Evolutionary conservation across 257 asterid species (phyloP).

Genomic region (Plantago major): DNA sequence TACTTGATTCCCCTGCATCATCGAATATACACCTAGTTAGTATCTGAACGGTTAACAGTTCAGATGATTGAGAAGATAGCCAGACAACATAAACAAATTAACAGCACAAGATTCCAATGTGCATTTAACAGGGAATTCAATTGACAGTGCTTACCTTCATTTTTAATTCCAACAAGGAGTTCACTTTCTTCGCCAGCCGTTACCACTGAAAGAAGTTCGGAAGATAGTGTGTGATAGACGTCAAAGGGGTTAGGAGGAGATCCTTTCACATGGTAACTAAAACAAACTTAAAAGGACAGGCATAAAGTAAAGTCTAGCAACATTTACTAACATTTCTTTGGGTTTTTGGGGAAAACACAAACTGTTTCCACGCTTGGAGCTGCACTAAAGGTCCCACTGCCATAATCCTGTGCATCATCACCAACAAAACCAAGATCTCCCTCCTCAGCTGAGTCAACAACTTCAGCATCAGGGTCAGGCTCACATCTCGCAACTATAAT

Average conservation of each 20-base stretch:
- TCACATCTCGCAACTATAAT: constrained; percentile 65
- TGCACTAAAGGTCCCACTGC: constrained; percentile 60
- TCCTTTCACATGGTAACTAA: not conserved
- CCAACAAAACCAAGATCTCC: constrained; percentile 80
- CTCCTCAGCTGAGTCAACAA: constrained; percentile 49
- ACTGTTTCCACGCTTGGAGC: constrained; percentile 85
- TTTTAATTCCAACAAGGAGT: constrained; percentile 82
- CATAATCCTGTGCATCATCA: constrained; percentile 81
- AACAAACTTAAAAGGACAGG: not conserved
- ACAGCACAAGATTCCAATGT: not conserved
- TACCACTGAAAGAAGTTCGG: constrained; percentile 48
- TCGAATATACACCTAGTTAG: constrained; percentile 19
- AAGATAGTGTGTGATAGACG: constrained; percentile 10
- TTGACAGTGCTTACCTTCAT: constrained; percentile 56
- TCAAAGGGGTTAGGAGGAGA: not conserved
- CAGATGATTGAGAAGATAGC: not conserved
- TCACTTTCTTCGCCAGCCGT: constrained; percentile 87
- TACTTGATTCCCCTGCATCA: constrained; percentile 59
- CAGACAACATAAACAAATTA: constrained; percentile 1
- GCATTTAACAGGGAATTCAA: not conserved
- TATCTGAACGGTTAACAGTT: not conserved
- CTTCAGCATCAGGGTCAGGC: constrained; percentile 57
- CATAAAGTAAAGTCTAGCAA: not conserved
- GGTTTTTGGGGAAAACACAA: constrained; percentile 88
- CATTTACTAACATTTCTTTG: constrained; percentile 57